Base-by-base conservation (phyloP, 2,329 filamentous ascomycete species). In the Stemphylium lycopersici region DNA sequence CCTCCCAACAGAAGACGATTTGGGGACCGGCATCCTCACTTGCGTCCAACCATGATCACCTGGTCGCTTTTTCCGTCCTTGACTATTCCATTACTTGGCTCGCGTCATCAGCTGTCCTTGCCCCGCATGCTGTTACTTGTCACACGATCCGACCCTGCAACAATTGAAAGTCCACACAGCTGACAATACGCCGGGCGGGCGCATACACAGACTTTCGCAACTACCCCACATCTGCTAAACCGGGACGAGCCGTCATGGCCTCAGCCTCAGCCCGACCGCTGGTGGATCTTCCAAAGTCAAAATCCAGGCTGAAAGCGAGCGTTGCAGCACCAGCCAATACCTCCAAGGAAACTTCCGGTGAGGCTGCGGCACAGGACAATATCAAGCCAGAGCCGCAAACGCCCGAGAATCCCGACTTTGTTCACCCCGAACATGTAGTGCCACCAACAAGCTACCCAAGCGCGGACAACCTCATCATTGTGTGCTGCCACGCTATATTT, bases 401-500 rank as follows among this genome's bases (percentile, higher is more conserved):
- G 42, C 39, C 49, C 13, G 53, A 63, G 2, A 58, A 67, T 38
- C 48, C 55, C 5, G 47, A 65, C 47, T 74, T 71, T 37, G 47
- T 52, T 13, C 67, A 70, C 40, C 70, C 70, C 18, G 61, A 67
- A 32, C 70, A 72, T 54, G 65, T 63, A 16, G 62, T 68, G 16
- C 67, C 68, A 10, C 58, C 59, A 6, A 61, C 50, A 24, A 70
- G 57, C 38, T 72, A 72, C 54, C 52, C 57, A 2, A 59, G 59
- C 3, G 58, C 67, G 15, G 68, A 73, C 12, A 67, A 90, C 60
- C 81, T 96, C 10, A 84, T 96, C 46, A 78, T 96, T 42, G 88
- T 96, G 45, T 95, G 91, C 78, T 93, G 91, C 72, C 91, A 96
- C 76, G 90, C 86, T 24, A 90, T 93, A 53, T 96, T 89, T 81